A percentile compares a stretch with the other conserved stretches of the same genome.
Conservation (phyloP, 2,329 filamentous ascomycete genomes). For the Claviceps digitariae region DNA sequence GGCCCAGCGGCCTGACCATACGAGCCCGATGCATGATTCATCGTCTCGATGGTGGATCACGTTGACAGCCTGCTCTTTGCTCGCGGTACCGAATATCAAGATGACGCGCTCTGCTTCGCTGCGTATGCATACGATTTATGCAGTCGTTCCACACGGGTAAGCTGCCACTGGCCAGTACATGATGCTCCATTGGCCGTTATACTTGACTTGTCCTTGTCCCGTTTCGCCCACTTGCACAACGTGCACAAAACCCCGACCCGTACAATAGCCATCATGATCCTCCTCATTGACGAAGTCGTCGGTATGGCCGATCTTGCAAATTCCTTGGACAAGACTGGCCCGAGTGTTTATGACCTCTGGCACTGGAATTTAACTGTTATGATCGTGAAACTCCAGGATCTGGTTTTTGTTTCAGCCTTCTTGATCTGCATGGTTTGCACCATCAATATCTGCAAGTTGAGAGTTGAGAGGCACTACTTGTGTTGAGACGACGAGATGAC, state of each 20-base stretch:
- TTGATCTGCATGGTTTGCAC: background rate
- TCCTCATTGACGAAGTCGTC: background rate
- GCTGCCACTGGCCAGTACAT: background rate
- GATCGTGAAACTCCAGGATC: background rate
- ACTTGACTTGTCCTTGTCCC: background rate
- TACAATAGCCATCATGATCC: background rate
- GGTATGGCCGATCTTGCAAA: background rate
- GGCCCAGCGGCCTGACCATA: background rate
- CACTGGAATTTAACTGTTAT: background rate
- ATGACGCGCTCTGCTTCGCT: background rate
- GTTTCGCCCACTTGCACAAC: background rate
- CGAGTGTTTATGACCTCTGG: background rate
- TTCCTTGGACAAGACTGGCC: too few relatives aligned
- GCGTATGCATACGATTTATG: background rate
- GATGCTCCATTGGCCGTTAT: background rate
- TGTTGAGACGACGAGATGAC: conserved; percentile 12
- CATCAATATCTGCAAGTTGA: background rate
- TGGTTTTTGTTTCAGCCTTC: background rate
- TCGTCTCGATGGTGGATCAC: background rate
- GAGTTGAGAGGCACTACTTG: background rate
- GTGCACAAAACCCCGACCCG: background rate
- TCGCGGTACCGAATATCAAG: background rate
- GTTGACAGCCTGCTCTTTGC: background rate
- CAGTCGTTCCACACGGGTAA: background rate
- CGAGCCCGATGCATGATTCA: background rate